Percentiles rank a stretch among this genome's conserved stretches.
phyloP scores from a whole-genome alignment of 495 filamentous ascomycete genomes.

The Aspergillus sparsus region DNA sequence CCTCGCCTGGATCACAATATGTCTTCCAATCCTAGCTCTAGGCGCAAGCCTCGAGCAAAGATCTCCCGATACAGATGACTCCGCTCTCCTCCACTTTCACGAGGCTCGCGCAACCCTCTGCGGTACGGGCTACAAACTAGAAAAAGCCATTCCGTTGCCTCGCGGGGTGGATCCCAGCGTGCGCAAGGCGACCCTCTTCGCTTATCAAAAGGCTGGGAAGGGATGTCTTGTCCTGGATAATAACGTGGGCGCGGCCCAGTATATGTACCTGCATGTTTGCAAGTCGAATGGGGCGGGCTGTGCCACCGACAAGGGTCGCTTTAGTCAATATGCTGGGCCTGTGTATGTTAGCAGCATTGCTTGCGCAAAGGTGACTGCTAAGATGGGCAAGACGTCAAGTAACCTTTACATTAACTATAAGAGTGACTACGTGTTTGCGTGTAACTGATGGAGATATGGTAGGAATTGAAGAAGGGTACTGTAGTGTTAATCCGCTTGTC shows the following conservation, averaged over 20 bases:
- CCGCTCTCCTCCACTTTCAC: background rate
- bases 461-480: no score
- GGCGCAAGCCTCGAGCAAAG: background rate
- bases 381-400: background rate
- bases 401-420: conserved; percentile 10
- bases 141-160: conserved; percentile 5
- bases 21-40: conserved; percentile 1
- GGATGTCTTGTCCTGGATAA: conserved; percentile 12
- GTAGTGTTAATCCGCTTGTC: no score
- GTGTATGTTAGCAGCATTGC: conserved; percentile 3
- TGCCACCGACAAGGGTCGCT: background rate
- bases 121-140: conserved; percentile 5
- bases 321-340: conserved; percentile 10
- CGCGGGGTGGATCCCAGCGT: background rate
- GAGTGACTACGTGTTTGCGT: conserved; percentile 6
- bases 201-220: conserved; percentile 4
- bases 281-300: background rate
- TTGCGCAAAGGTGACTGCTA: conserved; percentile 5
- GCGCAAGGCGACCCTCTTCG: conserved; percentile 2
- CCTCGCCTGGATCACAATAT: background rate
- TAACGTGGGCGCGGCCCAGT: conserved; percentile 5
- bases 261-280: conserved; percentile 10
- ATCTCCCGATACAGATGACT: background rate
- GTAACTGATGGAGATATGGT: background rate
- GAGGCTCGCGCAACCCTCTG: conserved; percentile 5